Evolutionary conservation across 2,329 filamentous ascomycete species (phyloP).

Genomic region (Chalaropsis thielavioides): DNA sequence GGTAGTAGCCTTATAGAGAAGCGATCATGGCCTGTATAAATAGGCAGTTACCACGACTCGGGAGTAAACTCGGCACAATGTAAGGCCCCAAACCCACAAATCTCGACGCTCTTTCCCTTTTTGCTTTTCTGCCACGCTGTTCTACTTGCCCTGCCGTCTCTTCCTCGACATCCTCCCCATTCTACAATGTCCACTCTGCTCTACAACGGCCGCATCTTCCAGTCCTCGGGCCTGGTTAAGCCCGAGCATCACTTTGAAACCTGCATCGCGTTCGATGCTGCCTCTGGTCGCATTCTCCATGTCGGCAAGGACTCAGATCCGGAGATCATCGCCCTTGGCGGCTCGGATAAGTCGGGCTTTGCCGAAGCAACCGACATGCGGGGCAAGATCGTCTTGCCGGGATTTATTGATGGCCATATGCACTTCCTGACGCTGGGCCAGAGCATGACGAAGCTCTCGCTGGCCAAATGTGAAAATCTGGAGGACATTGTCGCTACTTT

Average conservation of each 20-base stretch:
- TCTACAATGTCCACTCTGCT: conserved; percentile 17
- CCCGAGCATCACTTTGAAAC: conserved; percentile 16
- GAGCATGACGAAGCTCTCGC: conserved; percentile 35
- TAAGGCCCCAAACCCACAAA: too few species aligned
- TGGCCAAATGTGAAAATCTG: conserved; percentile 34
- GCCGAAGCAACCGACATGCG: conserved; percentile 23
- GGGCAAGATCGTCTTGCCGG: conserved; percentile 33
- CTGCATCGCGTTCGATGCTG: conserved; percentile 14
- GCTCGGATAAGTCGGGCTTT: conserved; percentile 11
- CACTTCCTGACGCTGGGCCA: conserved; percentile 42
- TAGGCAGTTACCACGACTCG: not conserved
- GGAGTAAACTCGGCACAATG: not conserved
- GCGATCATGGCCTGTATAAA: not conserved
- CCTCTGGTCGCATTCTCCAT: conserved; percentile 16
- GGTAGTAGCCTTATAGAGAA: too few species aligned
- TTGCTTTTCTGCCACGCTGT: not conserved
- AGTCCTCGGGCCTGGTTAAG: conserved; percentile 15
- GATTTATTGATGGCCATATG: conserved; percentile 44
- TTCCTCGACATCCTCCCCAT: too few species aligned
- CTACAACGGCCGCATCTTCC: conserved; percentile 20
- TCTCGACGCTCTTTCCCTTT: not conserved
- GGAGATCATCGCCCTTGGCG: conserved; percentile 11
- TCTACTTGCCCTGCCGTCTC: not conserved
- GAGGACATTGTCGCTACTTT: conserved; percentile 36
- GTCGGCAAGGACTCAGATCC: conserved; percentile 14